A percentile compares a stretch with the other conserved stretches of the same genome.
Evolutionary conservation across 495 filamentous ascomycete genomes (phyloP).

Genomic region (Aspergillus coremiiformis): DNA sequence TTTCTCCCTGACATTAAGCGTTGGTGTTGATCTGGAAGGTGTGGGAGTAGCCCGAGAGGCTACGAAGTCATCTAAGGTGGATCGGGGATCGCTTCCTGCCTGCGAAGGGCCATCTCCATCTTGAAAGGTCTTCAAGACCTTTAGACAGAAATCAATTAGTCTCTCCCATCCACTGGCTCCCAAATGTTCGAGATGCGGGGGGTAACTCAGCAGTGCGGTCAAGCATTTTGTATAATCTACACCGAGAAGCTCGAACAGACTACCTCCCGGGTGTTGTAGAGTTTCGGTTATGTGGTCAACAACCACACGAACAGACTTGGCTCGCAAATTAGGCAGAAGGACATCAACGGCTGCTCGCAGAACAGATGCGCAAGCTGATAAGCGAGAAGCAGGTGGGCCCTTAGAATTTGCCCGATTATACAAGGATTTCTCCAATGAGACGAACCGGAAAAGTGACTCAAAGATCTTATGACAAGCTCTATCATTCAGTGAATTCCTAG

Average conservation of each 20-base stretch:
- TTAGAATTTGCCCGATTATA: conserved; percentile 50
- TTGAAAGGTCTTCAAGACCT: conserved; percentile 16
- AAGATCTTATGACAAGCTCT: conserved; percentile 74
- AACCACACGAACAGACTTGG: conserved; percentile 68
- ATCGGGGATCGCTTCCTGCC: conserved; percentile 21
- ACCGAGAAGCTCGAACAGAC: conserved; percentile 62
- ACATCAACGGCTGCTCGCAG: conserved; percentile 63
- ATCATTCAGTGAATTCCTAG: conserved; percentile 53
- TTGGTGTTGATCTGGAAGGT: conserved; percentile 28
- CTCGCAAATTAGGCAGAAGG: conserved; percentile 58
- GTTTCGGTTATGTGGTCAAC: conserved; percentile 76
- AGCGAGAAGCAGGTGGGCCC: conserved; percentile 44
- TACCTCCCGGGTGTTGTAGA: conserved; percentile 51
- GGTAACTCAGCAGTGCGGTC: conserved; percentile 57
- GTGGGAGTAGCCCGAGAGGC: conserved; percentile 25
- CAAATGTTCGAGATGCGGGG: conserved; percentile 73
- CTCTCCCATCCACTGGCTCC: conserved; percentile 58
- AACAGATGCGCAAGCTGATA: conserved; percentile 64
- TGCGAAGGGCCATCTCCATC: conserved; percentile 25
- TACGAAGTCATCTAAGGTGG: conserved; percentile 20
- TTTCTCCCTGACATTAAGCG: conserved; percentile 21
- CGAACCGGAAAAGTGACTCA: conserved; percentile 68
- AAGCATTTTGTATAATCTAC: conserved; percentile 75
- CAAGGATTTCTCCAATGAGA: conserved; percentile 56
- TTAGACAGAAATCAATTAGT: conserved; percentile 58